These are phyloP conservation scores for Cairneyella variabilis DNA, from an alignment of 495 filamentous ascomycete genomes.

Conservation along the genomic window DNA sequence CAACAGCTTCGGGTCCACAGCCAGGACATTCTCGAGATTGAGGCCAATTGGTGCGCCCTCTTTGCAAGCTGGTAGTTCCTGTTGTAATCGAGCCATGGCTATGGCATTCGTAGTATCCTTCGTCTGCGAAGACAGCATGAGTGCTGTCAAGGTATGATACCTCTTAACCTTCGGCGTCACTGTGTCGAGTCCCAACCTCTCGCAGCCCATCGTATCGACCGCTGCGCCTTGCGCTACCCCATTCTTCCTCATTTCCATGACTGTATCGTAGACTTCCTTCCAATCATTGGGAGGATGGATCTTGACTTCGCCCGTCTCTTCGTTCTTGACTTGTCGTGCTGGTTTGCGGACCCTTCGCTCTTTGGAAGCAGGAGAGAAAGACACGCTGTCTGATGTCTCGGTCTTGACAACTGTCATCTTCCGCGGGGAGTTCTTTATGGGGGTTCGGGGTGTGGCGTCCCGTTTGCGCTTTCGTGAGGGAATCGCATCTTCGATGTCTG, in stretches of 20 bases:
- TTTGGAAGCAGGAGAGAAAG: constrained; percentile 50
- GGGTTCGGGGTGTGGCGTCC: constrained; percentile 23
- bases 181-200: constrained; percentile 59
- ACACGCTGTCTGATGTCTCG: constrained; percentile 66
- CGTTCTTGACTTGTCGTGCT: constrained; percentile 57
- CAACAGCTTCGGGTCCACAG: constrained; percentile 61
- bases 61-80: constrained; percentile 55
- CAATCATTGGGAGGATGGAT: constrained; percentile 73
- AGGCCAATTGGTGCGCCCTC: constrained; percentile 43
- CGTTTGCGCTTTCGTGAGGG: constrained; percentile 25
- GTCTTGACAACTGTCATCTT: constrained; percentile 21
- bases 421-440: constrained; percentile 23
- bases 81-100: constrained; percentile 76
- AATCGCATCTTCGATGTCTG: constrained; percentile 18
- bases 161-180: constrained; percentile 61
- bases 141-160: constrained; percentile 84
- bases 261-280: constrained; percentile 75
- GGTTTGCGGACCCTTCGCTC: constrained; percentile 49
- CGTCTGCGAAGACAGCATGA: constrained; percentile 97
- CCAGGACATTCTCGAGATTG: constrained; percentile 75
- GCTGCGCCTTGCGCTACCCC: constrained; percentile 63
- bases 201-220: constrained; percentile 98
- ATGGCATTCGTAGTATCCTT: constrained; percentile 91
- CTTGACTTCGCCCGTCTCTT: constrained; percentile 47
- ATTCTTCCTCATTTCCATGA: constrained; percentile 73